phyloP scores from a whole-genome alignment of 257 asterid genomes.

The Coffea eugenioides region DNA sequence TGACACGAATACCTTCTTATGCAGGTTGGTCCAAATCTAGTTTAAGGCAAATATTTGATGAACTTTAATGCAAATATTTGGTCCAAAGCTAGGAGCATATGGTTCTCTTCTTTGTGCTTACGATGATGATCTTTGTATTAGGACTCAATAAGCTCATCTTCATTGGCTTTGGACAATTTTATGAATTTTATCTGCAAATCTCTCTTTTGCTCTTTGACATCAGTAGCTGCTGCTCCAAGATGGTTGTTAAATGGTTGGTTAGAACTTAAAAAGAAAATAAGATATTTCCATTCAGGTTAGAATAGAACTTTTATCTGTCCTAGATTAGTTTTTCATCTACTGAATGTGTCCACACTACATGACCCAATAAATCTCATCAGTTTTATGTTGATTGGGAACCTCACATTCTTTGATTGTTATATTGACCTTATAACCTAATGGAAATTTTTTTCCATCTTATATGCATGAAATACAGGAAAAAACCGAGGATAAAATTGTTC shows the following conservation, averaged over 20 bases:
- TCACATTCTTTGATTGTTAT: not conserved
- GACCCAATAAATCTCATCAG: not conserved
- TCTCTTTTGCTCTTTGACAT: not conserved
- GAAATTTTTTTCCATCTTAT: not conserved
- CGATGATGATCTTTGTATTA: not conserved
- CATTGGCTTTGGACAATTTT: not conserved
- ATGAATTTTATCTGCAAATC: not conserved
- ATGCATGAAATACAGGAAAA: conserved; percentile 47
- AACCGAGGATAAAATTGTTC: conserved; percentile 30
- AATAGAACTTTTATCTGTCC: not conserved
- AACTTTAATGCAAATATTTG: not conserved
- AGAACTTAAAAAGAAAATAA: not conserved
- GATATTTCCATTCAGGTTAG: not conserved
- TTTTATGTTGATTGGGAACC: not conserved
- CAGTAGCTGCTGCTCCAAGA: not conserved
- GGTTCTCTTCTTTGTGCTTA: not conserved
- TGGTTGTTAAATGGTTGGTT: not conserved
- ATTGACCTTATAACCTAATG: not conserved
- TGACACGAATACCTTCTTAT: not conserved
- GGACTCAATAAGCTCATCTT: not conserved
- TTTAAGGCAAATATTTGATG: not conserved
- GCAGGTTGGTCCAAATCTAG: not conserved
- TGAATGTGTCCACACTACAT: not conserved
- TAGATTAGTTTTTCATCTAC: not conserved
- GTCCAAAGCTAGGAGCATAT: not conserved